phyloP scores from a whole-genome alignment of 805 yeast species.

The Hanseniaspora lachancei region DNA sequence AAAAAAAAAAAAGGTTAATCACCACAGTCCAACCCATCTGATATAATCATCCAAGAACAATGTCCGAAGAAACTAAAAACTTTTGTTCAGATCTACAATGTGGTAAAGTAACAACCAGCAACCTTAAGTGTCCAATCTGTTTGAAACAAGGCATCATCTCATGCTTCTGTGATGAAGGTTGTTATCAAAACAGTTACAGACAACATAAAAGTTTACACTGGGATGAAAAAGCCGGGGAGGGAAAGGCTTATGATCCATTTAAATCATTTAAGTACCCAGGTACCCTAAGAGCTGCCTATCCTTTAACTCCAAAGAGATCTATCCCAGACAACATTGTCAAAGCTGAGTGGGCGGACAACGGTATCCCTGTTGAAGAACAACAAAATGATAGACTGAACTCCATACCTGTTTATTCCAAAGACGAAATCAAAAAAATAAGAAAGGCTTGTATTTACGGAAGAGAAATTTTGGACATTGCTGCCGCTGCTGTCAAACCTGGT shows the following conservation, averaged over 20 bases:
- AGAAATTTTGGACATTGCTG: conserved; percentile 82
- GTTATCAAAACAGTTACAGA: conserved; percentile 63
- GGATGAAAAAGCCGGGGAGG: conserved; percentile 39
- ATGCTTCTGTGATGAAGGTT: conserved; percentile 68
- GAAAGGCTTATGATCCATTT: conserved; percentile 65
- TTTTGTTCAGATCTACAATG: conserved; percentile 73
- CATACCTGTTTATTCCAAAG: conserved; percentile 50
- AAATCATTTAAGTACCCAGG: conserved; percentile 70
- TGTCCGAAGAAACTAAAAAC: conserved; percentile 3
- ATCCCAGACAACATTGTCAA: conserved; percentile 57
- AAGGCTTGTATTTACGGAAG: conserved; percentile 65
- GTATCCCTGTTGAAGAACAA: conserved; percentile 69
- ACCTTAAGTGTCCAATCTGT: conserved; percentile 84
- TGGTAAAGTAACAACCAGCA: conserved; percentile 64
- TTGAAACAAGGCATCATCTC: conserved; percentile 51
- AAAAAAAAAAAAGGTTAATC: not conserved
- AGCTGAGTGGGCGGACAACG: conserved; percentile 78
- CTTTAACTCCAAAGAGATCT: conserved; percentile 56
- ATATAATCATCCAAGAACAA: not conserved
- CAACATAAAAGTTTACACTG: conserved; percentile 66
- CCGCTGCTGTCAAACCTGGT: conserved; percentile 72
- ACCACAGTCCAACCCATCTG: not conserved
- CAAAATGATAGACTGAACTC: conserved; percentile 53
- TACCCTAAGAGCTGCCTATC: conserved; percentile 61
- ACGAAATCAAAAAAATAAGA: conserved; percentile 61